These are phyloP conservation scores for Bryum argenteum DNA, from an alignment of 225 moss, liverwort and hornwort genomes.

Conservation along the genomic window DNA sequence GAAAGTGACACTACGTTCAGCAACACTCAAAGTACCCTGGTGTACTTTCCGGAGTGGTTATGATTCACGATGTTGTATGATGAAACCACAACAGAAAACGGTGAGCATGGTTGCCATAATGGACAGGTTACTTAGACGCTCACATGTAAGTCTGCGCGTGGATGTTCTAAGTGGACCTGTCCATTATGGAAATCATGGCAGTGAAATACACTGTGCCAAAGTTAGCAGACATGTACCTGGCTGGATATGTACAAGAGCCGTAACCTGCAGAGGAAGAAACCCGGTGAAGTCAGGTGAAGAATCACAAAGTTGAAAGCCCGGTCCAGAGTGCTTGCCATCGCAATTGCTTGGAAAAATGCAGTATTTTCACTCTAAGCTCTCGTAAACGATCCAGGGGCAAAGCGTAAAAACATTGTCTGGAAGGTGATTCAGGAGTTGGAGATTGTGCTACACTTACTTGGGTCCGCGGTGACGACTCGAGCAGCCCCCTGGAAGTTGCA, in stretches of 20 bases:
- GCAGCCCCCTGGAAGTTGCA: conserved; percentile 57
- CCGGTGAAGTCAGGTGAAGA: not conserved
- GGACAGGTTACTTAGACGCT: not conserved
- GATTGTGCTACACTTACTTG: conserved; percentile 39
- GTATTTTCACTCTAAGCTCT: not conserved
- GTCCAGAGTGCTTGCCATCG: not conserved
- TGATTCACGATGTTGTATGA: not conserved
- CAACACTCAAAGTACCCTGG: not conserved
- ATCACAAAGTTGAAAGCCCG: not conserved
- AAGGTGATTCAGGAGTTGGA: not conserved
- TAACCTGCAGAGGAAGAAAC: conserved; percentile 51
- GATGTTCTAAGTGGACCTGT: too few species aligned
- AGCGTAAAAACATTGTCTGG: too few species aligned
- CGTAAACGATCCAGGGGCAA: not conserved
- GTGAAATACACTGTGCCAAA: not conserved
- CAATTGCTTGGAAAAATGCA: not conserved
- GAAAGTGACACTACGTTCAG: not conserved
- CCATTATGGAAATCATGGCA: too few species aligned
- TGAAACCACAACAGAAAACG: too few species aligned
- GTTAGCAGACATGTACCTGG: conserved; percentile 35
- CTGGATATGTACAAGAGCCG: conserved; percentile 41
- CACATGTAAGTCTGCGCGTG: not conserved
- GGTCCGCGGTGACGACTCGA: conserved; percentile 41
- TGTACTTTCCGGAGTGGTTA: not conserved
- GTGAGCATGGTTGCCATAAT: too few species aligned